Base-by-base conservation (phyloP, 148 eudicot genomes). In the Gaultheria prostrata region DNA sequence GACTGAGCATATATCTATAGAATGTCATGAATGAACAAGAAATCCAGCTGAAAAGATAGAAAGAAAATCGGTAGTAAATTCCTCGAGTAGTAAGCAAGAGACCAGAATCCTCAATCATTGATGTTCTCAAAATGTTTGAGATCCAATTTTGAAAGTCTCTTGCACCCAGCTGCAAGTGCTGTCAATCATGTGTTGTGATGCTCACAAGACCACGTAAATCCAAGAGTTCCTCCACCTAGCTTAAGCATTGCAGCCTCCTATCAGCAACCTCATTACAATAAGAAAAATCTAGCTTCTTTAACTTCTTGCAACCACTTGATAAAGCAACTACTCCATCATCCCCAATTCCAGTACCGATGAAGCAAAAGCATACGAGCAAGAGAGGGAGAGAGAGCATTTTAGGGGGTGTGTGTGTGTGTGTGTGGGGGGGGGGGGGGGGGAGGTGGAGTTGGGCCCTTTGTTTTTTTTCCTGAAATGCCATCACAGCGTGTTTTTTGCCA, bases 181-280 rank as follows among this genome's bases (percentile, higher is more conserved):
- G 89, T 85, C 89, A 94, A 87, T 54, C 98, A 94, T 56, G 81
- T 30, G 59, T 89, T 12, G 91, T 87, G 77, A 94, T 78, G 45
- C 84, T 85, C 81, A n/a, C 59, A 80, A 94, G 85, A 21, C 87
- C 79, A 39, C 98, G 93, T 93, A 94, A 88, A 50, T 88, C 92
- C 18, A 82, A 79, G 21, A 94, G 89, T 76, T 92, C 93, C 83
- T 85, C 89, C 32, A 94, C 56, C 45, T 77, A 84, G 67, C 94
- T 88, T 3, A 94, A 85, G 83, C 79, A 87, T 67, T 85, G 91
- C 85, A 94, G 85, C 74, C 96, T 96, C 79, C 35, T 86, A 76
- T 94, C 94, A 35, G 94, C 93, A 61, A 93, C 76, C 24, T 87
- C 59, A 86, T 21, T 81, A 89, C 98, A 94, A 80, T 94, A 93